Evolutionary conservation across 2,329 filamentous ascomycete genomes (phyloP).

Genomic region (Zymoseptoria pseudotritici): DNA sequence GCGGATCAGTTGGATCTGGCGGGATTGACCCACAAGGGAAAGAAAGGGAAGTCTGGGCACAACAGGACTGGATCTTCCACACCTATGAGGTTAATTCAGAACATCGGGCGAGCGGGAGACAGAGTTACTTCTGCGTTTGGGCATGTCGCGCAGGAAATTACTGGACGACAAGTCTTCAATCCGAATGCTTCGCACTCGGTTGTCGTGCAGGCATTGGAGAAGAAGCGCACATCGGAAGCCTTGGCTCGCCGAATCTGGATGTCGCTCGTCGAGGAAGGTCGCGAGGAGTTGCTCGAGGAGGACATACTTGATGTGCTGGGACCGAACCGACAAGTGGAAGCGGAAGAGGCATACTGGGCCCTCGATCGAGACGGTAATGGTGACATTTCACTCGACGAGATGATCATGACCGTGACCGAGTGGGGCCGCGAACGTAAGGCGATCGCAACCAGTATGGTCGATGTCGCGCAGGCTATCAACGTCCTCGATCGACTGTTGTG

Average conservation of each 20-base stretch:
- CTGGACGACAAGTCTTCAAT: slow-evolving; percentile 92
- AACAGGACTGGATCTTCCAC: slow-evolving; percentile 57
- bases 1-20: slow-evolving; percentile 62
- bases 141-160: slow-evolving; percentile 88
- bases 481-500: slow-evolving; percentile 83
- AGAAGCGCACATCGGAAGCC: slow-evolving; percentile 76
- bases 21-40: slow-evolving; percentile 50
- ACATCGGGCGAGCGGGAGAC: slow-evolving; percentile 70
- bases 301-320: slow-evolving; percentile 88
- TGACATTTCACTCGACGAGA: slow-evolving; percentile 91
- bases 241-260: slow-evolving; percentile 93
- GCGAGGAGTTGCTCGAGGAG: slow-evolving; percentile 68
- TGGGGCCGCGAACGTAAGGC: slow-evolving; percentile 81
- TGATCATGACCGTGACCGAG: slow-evolving; percentile 79
- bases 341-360: slow-evolving; percentile 73
- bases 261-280: slow-evolving; percentile 90
- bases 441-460: slow-evolving; percentile 88
- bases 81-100: slow-evolving; percentile 69
- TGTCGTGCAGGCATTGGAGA: slow-evolving; percentile 82
- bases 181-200: slow-evolving; percentile 83
- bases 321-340: slow-evolving; percentile 62
- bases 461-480: slow-evolving; percentile 88
- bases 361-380: slow-evolving; percentile 86
- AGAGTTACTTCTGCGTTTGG: slow-evolving; percentile 91
- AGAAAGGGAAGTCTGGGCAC: slow-evolving; percentile 34